A percentile compares a stretch with the other conserved stretches of the same genome.
Conservation (phyloP, 345 rosid species). For the Theobroma cacao region DNA sequence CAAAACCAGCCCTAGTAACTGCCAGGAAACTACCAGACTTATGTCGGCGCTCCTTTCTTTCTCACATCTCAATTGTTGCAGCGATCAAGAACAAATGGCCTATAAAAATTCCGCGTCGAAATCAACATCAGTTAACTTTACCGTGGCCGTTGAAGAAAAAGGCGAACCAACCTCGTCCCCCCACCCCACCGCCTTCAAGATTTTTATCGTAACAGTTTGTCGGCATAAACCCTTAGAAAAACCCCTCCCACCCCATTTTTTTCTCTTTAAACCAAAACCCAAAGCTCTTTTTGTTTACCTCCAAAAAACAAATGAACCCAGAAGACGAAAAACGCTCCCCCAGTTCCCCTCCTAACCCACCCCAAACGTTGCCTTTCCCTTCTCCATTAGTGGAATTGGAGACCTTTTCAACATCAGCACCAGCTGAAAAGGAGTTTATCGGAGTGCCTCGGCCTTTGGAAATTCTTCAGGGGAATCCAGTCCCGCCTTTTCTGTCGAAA, state of each 20-base stretch:
- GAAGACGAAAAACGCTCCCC: slow-evolving; percentile 21
- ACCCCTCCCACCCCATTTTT: neutral
- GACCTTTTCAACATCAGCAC: slow-evolving; percentile 14
- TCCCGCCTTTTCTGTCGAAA: slow-evolving; percentile 82
- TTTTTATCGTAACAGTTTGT: slow-evolving; percentile 44
- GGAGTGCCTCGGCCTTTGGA: slow-evolving; percentile 59
- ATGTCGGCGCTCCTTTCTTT: neutral
- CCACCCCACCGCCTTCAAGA: slow-evolving; percentile 49
- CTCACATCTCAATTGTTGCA: neutral
- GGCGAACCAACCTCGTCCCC: no score
- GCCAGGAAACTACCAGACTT: slow-evolving; percentile 7
- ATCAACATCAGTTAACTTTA: neutral
- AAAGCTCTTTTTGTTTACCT: neutral
- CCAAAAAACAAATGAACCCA: slow-evolving; percentile 28
- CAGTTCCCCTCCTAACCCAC: slow-evolving; percentile 28
- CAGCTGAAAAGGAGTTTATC: slow-evolving; percentile 13
- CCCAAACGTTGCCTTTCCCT: slow-evolving; percentile 21
- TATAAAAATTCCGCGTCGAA: neutral
- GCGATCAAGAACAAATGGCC: slow-evolving; percentile 9
- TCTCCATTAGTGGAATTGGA: slow-evolving; percentile 23
- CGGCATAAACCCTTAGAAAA: slow-evolving; percentile 33
- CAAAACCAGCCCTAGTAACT: slow-evolving; percentile 1
- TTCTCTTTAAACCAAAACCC: neutral
- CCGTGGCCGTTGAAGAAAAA: slow-evolving; percentile 19
- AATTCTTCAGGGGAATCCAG: slow-evolving; percentile 51